phyloP scores from a whole-genome alignment of 2,329 filamentous ascomycete species.

The Aspergillus costaricaensis region DNA sequence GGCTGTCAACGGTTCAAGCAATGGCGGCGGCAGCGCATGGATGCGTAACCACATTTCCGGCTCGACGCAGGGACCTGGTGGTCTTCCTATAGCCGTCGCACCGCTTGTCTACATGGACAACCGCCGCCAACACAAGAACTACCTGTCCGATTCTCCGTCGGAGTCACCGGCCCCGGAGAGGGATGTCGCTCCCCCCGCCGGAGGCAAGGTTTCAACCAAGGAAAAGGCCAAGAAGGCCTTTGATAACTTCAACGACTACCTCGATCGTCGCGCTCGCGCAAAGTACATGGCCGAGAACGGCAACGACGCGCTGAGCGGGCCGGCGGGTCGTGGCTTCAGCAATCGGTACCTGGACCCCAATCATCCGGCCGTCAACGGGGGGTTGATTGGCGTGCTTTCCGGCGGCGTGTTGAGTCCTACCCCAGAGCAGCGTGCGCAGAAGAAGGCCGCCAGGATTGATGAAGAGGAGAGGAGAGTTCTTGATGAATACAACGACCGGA shows the following conservation, averaged over 20 bases:
- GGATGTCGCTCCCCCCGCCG: not conserved
- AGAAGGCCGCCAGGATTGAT: not conserved
- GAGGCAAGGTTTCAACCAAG: not conserved
- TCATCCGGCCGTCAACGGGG: conserved; percentile 51
- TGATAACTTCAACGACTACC: not conserved
- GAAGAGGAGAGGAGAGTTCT: not conserved
- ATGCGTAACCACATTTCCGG: not conserved
- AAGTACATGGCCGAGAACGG: not conserved
- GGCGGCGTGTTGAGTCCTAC: conserved; percentile 36
- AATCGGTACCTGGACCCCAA: conserved; percentile 54
- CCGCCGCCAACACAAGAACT: not conserved
- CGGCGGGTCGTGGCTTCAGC: conserved; percentile 33
- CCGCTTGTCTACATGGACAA: not conserved
- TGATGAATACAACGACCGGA: not conserved
- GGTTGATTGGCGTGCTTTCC: conserved; percentile 47
- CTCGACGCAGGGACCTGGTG: not conserved
- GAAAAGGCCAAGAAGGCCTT: not conserved
- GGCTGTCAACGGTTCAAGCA: too few species aligned
- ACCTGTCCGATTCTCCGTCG: not conserved
- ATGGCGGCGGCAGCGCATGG: too few species aligned
- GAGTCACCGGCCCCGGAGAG: not conserved
- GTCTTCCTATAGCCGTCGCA: not conserved
- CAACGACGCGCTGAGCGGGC: not conserved
- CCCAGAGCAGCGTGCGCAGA: not conserved
- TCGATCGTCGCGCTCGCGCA: not conserved